Conservation (phyloP, 192 early-diverging fungal genomes). For the Mortierella hygrophila region DNA sequence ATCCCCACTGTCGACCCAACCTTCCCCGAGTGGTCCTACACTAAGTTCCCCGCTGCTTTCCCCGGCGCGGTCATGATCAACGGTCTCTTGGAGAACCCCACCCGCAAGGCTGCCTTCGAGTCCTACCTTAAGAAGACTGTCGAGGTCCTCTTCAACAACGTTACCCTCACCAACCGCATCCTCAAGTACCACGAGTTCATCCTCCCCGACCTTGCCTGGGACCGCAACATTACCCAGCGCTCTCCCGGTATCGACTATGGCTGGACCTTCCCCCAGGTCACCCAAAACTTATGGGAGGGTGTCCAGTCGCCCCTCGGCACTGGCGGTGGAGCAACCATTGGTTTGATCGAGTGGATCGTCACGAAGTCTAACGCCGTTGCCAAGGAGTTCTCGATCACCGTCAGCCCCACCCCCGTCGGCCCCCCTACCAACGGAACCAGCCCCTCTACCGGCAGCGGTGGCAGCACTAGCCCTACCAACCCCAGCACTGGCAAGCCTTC, state of each 20-base stretch:
- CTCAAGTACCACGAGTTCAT: constrained; percentile 56
- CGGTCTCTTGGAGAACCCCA: constrained; percentile 57
- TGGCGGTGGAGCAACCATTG: constrained; percentile 55
- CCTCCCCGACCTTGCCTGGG: constrained; percentile 59
- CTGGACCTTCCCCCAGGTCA: constrained; percentile 55
- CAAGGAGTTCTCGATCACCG: constrained; percentile 35
- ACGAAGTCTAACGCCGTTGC: constrained; percentile 54
- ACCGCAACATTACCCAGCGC: constrained; percentile 58
- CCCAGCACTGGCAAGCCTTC: not conserved
- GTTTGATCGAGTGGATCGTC: constrained; percentile 61
- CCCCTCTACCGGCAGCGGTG: not conserved
- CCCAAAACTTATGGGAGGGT: constrained; percentile 42
- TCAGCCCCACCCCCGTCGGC: constrained; percentile 31
- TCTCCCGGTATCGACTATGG: constrained; percentile 60
- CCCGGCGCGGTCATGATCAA: constrained; percentile 60
- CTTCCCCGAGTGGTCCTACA: constrained; percentile 54
- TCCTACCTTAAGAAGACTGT: constrained; percentile 59
- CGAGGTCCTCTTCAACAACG: constrained; percentile 60
- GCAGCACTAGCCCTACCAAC: not conserved
- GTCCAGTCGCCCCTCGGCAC: constrained; percentile 22
- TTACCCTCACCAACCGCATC: constrained; percentile 55
- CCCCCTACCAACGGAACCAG: constrained; percentile 1
- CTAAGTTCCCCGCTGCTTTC: constrained; percentile 39
- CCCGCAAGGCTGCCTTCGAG: constrained; percentile 45
- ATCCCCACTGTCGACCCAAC: constrained; percentile 21